phyloP scores from a whole-genome alignment of 495 filamentous ascomycete species.

The Corynascus novoguineensis region DNA sequence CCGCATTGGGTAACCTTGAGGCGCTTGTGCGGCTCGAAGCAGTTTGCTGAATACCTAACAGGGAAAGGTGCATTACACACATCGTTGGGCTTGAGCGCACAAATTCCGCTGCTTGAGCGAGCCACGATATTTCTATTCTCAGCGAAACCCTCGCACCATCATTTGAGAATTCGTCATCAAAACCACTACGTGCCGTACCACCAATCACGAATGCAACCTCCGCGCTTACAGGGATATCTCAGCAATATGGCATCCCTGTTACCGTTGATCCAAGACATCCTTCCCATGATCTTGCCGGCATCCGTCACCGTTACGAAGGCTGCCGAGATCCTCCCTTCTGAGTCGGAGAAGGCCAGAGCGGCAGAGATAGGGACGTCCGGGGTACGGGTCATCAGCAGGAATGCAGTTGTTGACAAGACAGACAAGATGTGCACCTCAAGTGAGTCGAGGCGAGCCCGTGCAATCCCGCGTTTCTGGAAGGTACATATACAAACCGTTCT shows the following conservation, averaged over 20 bases:
- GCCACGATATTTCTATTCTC: too few relatives aligned
- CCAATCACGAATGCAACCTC: not conserved
- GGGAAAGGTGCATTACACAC: too few relatives aligned
- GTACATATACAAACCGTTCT: not conserved
- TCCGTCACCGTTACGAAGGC: conserved; percentile 42
- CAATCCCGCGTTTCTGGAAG: not conserved
- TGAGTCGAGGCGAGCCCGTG: conserved; percentile 26
- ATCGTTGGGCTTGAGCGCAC: too few relatives aligned
- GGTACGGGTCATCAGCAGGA: conserved; percentile 49
- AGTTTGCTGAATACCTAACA: too few relatives aligned
- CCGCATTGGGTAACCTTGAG: too few relatives aligned
- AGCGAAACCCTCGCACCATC: too few relatives aligned
- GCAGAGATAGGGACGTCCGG: conserved; percentile 28
- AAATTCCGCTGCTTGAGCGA: too few relatives aligned
- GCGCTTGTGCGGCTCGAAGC: too few relatives aligned
- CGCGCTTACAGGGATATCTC: not conserved
- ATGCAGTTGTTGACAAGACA: conserved; percentile 53
- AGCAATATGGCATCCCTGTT: conserved; percentile 42
- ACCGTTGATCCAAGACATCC: conserved; percentile 44
- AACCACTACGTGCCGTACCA: too few relatives aligned
- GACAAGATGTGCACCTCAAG: conserved; percentile 53
- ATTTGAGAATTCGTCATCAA: too few relatives aligned
- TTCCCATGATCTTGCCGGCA: conserved; percentile 47
- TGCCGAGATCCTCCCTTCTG: conserved; percentile 35
- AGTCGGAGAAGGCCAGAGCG: conserved; percentile 7